Evolutionary conservation across 768 basidiomycete genomes (phyloP), one percentile per base, ranked within the genome.

Genomic region (Russula olivacea): DNA sequence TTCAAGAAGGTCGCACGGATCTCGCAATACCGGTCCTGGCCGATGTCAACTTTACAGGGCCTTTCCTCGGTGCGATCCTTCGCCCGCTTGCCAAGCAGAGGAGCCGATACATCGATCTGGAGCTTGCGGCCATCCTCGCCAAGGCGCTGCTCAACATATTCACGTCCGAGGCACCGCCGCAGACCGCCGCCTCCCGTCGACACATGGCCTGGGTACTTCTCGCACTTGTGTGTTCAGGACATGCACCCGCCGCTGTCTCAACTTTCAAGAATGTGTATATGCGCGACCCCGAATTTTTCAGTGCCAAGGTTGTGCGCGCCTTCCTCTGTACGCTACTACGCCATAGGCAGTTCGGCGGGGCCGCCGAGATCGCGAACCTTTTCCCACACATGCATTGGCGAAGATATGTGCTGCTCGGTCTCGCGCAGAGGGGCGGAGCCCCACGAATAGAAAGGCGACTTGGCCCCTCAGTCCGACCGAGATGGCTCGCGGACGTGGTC

Each of bases 201-300:
- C 65, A 70, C n/a, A 69, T 85, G 38, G 77, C 81, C 12, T 79
- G 77, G 64, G 60, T 49, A 15, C 40, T 67, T n/a, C 55, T 66
- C 2, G 75, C 81, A 30, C 71, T 84, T 54, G 54, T 60, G 69
- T 69, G 32, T 70, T 78, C 59, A 68, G 74, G 71, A 12, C 74
- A 78, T 49, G 72, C 78, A 10, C 65, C 68, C 0, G 68, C 72
- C 23, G 75, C 79, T 10, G 66, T 81, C 1, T 64, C 72, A 47
- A 66, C 83, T 28, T 71, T 84, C 47, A 71, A 78, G 61, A 71
- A 69, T 51, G 72, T 86, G 36, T 67, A 76, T 49, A 55, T 58
- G 11, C 70, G 63, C 14, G 70, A 69, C 2, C 76, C 78, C 0
- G 17, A 56, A 5, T 81, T 79, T 68, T 82, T 81, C 74, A 75